phyloP scores from a whole-genome alignment of 768 basidiomycete genomes.

The Hygrocybe coccinea region DNA sequence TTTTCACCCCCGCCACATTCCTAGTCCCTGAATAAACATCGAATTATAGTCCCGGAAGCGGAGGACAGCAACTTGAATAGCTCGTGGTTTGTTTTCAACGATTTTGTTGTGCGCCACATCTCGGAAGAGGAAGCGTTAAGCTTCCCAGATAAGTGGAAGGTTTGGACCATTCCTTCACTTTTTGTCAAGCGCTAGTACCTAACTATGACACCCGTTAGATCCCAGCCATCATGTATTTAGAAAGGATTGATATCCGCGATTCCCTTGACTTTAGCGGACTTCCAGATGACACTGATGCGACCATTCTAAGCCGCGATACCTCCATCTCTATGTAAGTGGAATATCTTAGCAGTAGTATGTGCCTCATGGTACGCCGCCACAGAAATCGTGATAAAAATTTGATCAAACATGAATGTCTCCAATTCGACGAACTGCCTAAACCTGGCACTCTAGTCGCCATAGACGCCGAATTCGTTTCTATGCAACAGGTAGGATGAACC shows the following conservation, averaged over 20 bases:
- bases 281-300: constrained; percentile 62
- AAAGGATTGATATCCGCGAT: constrained; percentile 59
- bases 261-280: constrained; percentile 61
- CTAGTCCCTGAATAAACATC: neutral
- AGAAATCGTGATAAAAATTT: constrained; percentile 71
- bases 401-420: constrained; percentile 76
- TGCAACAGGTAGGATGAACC: constrained; percentile 68
- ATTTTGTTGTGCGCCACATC: constrained; percentile 84
- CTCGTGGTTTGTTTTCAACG: constrained; percentile 95
- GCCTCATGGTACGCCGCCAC: constrained; percentile 2
- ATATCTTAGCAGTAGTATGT: neutral
- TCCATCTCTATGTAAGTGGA: constrained; percentile 73
- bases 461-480: constrained; percentile 95
- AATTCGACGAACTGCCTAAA: constrained; percentile 69
- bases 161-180: constrained; percentile 26
- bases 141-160: constrained; percentile 92
- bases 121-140: constrained; percentile 82
- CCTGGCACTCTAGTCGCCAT: constrained; percentile 90
- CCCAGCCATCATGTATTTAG: constrained; percentile 87
- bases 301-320: constrained; percentile 78
- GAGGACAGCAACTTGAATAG: constrained; percentile 42
- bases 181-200: neutral
- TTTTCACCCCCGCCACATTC: neutral
- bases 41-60: constrained; percentile 60
- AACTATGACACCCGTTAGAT: constrained; percentile 43